These are phyloP conservation scores for Citrus sinensis DNA, from an alignment of 345 rosid genomes.

Conservation along the genomic window DNA sequence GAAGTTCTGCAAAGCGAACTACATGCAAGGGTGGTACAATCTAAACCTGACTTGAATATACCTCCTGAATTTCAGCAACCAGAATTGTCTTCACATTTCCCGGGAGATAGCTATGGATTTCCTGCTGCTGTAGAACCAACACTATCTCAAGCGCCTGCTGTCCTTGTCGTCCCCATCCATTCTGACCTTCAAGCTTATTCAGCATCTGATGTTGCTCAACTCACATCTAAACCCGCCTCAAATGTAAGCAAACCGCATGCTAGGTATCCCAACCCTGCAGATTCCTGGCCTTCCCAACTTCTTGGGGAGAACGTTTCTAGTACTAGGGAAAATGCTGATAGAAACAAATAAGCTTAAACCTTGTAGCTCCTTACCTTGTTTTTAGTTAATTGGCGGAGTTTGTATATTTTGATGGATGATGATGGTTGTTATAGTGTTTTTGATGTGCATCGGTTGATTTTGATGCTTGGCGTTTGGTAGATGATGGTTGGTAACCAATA, in stretches of 20 bases:
- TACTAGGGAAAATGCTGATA: slow-evolving; percentile 20
- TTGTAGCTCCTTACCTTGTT: not conserved
- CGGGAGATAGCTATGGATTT: slow-evolving; percentile 23
- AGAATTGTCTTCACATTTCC: slow-evolving; percentile 29
- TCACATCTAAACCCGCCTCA: slow-evolving; percentile 18
- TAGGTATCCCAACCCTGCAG: slow-evolving; percentile 66
- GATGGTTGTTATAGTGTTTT: not conserved
- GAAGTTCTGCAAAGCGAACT: slow-evolving; percentile 49
- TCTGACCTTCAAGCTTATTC: slow-evolving; percentile 44
- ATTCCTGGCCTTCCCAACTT: slow-evolving; percentile 83
- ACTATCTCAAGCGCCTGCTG: slow-evolving; percentile 47
- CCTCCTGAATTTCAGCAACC: slow-evolving; percentile 46
- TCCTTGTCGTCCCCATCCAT: slow-evolving; percentile 63
- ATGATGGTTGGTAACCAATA: not conserved
- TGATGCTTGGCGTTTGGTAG: not conserved
- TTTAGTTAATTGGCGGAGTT: not conserved
- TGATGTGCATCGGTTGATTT: not conserved
- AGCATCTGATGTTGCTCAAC: slow-evolving; percentile 15
- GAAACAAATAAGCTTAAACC: slow-evolving; percentile 24
- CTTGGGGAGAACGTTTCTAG: slow-evolving; percentile 39
- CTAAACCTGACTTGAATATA: slow-evolving; percentile 59
- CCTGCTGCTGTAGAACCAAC: slow-evolving; percentile 30
- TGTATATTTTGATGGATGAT: slow-evolving; percentile 1
- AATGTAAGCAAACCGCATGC: slow-evolving; percentile 85
- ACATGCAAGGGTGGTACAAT: slow-evolving; percentile 34